A percentile compares a stretch with the other conserved stretches of the same genome.
Conservation (phyloP, 2,329 filamentous ascomycete species). For the Botryosphaeria agaves region DNA sequence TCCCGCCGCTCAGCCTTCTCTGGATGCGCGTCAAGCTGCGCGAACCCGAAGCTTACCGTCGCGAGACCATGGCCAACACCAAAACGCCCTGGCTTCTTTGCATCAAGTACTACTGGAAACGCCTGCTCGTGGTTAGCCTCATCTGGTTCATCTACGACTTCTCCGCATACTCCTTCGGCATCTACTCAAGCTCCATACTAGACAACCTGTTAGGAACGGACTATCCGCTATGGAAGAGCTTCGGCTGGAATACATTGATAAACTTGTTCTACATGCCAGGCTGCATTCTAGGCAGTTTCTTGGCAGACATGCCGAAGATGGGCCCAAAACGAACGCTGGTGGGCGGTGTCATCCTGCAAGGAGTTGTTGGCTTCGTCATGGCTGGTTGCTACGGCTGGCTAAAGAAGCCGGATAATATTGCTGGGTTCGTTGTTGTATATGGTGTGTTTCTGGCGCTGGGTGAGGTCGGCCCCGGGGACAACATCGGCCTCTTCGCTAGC, state of each 20-base stretch:
- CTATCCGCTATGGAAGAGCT: constrained; percentile 52
- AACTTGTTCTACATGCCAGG: constrained; percentile 84
- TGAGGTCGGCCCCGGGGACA: constrained; percentile 76
- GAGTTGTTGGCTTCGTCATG: constrained; percentile 76
- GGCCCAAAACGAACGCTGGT: constrained; percentile 62
- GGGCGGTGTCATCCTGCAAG: constrained; percentile 54
- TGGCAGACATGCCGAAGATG: constrained; percentile 61
- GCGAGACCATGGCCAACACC: constrained; percentile 44
- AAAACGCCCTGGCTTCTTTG: constrained; percentile 35
- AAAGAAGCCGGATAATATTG: constrained; percentile 48
- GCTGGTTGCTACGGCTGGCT: constrained; percentile 58
- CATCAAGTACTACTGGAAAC: constrained; percentile 53
- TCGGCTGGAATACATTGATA: constrained; percentile 79
- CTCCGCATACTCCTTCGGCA: constrained; percentile 66
- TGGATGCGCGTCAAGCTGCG: constrained; percentile 54
- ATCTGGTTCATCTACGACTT: constrained; percentile 76
- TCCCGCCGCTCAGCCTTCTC: constrained; percentile 59
- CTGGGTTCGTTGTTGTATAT: constrained; percentile 62
- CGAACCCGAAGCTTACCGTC: constrained; percentile 63
- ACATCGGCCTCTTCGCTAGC: constrained; percentile 72
- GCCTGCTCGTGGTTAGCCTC: constrained; percentile 49
- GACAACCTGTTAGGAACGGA: constrained; percentile 40
- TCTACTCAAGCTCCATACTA: constrained; percentile 67
- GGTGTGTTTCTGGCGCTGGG: constrained; percentile 62
- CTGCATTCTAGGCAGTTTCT: constrained; percentile 57